These are phyloP conservation scores for Hsuehochloa calcarea DNA, from an alignment of 176 grass and related monocot species.

Conservation along the genomic window DNA sequence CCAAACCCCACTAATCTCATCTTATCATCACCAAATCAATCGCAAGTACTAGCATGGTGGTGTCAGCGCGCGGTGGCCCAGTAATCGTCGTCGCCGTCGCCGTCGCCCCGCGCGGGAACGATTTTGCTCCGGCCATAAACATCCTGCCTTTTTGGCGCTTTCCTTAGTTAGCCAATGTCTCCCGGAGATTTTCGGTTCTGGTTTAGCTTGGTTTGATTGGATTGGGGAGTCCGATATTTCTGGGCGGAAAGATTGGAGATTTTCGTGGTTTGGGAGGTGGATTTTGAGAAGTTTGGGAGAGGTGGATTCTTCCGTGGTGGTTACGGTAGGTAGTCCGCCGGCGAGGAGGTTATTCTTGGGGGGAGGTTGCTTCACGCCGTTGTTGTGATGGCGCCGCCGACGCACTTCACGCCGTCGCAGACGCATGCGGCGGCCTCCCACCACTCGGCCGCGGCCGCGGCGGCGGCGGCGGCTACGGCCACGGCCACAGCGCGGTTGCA, in stretches of 20 bases:
- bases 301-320: neutral
- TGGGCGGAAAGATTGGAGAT: neutral
- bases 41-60: neutral
- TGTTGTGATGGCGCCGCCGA: constrained; percentile 65
- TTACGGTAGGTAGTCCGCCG: neutral
- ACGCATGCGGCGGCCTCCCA: constrained; percentile 47
- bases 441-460: constrained; percentile 20
- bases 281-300: neutral
- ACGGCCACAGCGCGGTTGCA: constrained; percentile 31
- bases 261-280: neutral
- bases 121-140: neutral
- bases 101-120: neutral
- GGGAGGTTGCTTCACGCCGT: neutral
- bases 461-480: neutral
- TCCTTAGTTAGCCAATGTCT: neutral
- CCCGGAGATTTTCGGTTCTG: neutral
- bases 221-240: neutral
- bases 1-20: neutral
- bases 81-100: neutral
- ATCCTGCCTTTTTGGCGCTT: neutral
- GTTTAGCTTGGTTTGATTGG: neutral
- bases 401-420: constrained; percentile 69
- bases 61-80: neutral
- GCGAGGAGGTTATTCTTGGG: neutral
- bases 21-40: constrained; percentile 43